These are phyloP conservation scores for Angophora floribunda DNA, from an alignment of 345 rosid species.

Conservation along the genomic window DNA sequence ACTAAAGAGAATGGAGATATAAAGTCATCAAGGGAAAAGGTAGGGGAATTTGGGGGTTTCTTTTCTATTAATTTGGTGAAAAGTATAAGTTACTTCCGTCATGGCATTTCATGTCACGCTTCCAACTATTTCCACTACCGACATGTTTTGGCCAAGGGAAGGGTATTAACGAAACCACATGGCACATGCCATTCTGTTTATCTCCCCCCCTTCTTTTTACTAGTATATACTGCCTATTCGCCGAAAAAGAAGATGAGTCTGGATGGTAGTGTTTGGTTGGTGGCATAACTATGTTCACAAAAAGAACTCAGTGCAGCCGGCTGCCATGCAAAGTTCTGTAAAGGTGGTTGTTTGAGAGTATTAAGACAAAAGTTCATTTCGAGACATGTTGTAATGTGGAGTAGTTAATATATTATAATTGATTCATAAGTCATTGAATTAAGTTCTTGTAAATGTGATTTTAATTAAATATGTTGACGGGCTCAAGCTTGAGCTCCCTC, in stretches of 20 bases:
- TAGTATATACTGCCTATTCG: neutral
- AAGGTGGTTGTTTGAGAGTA: neutral
- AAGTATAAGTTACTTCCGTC: neutral
- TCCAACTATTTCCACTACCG: neutral
- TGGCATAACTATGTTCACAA: neutral
- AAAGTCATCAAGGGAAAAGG: slow-evolving; percentile 16
- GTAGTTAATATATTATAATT: neutral
- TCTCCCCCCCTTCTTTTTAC: neutral
- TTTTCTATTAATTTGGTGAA: neutral
- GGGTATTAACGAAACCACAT: neutral
- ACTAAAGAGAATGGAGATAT: slow-evolving; percentile 17
- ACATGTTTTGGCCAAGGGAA: neutral
- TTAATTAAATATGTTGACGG: neutral
- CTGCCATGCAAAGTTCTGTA: neutral
- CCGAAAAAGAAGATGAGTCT: neutral
- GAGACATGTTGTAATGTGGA: fast-evolving
- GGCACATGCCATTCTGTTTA: neutral
- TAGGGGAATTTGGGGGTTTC: neutral
- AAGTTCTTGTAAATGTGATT: neutral
- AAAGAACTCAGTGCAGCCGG: neutral
- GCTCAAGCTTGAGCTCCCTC: neutral
- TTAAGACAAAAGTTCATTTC: neutral
- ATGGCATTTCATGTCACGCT: neutral
- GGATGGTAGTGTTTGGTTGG: neutral
- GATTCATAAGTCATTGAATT: neutral